Evolutionary conservation across 2,329 filamentous ascomycete species (phyloP).

Genomic region (Alternaria dauci): DNA sequence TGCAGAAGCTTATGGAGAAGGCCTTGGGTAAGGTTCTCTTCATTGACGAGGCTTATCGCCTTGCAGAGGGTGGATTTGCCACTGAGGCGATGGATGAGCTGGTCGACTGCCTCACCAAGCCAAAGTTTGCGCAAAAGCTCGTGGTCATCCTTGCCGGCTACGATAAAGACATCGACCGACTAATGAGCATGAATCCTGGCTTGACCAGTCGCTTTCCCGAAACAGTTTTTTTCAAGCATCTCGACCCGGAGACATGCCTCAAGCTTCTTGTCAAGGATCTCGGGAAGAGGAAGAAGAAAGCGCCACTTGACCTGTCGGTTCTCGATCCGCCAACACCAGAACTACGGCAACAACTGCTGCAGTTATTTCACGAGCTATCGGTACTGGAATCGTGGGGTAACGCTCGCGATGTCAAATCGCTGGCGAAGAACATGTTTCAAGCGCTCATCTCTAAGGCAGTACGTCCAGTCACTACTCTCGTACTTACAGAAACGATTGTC

Average conservation of each 20-base stretch:
- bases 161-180: slow-evolving; percentile 68
- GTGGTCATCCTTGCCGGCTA: slow-evolving; percentile 76
- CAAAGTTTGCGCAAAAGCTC: slow-evolving; percentile 66
- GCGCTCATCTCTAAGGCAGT: slow-evolving; percentile 34
- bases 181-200: slow-evolving; percentile 69
- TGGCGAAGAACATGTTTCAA: slow-evolving; percentile 62
- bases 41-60: slow-evolving; percentile 76
- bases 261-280: slow-evolving; percentile 49
- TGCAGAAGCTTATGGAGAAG: slow-evolving; percentile 66
- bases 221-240: slow-evolving; percentile 62
- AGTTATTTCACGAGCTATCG: slow-evolving; percentile 54
- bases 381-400: slow-evolving; percentile 66
- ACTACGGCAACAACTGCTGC: slow-evolving; percentile 27
- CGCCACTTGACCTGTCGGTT: slow-evolving; percentile 38
- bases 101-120: slow-evolving; percentile 64
- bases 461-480: slow-evolving; percentile 24
- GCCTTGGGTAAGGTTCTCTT: slow-evolving; percentile 73
- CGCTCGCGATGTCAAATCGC: slow-evolving; percentile 66
- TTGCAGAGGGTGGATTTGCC: slow-evolving; percentile 66
- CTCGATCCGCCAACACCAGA: slow-evolving; percentile 31
- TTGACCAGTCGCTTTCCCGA: slow-evolving; percentile 72
- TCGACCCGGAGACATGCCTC: slow-evolving; percentile 42
- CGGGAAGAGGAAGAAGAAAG: slow-evolving; percentile 32
- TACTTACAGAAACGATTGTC: slow-evolving; percentile 36
- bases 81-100: slow-evolving; percentile 64